Conservation (phyloP, 768 basidiomycete genomes). For the Termitomyces titanicus region DNA sequence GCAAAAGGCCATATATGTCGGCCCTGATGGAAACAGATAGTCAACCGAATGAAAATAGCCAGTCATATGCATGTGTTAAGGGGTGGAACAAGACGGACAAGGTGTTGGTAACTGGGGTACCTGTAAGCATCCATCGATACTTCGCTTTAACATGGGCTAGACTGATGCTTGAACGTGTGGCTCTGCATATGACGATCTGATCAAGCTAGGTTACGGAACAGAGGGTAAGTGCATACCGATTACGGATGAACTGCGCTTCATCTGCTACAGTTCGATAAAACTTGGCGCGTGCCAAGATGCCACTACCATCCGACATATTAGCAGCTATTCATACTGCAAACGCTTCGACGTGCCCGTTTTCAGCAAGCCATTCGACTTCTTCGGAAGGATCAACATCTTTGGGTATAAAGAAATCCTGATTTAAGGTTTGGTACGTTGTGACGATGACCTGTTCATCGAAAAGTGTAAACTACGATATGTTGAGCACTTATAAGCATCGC, state of each 20-base stretch:
- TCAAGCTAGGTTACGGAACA: not conserved
- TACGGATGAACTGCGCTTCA: conserved; percentile 77
- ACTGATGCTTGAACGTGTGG: conserved; percentile 54
- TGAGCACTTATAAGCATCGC: not conserved
- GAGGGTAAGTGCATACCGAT: conserved; percentile 34
- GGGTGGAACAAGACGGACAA: conserved; percentile 33
- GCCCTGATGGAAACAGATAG: conserved; percentile 33
- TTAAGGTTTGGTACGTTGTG: conserved; percentile 76
- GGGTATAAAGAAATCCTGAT: conserved; percentile 53
- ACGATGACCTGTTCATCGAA: conserved; percentile 50
- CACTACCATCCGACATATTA: conserved; percentile 30
- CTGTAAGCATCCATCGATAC: conserved; percentile 78
- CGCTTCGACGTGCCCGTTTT: conserved; percentile 42
- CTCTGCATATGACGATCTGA: conserved; percentile 25
- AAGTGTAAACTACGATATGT: not conserved
- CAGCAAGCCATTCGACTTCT: conserved; percentile 43
- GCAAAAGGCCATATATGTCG: conserved; percentile 67
- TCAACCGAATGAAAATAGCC: not conserved
- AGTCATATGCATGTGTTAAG: no score
- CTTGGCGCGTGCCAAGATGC: conserved; percentile 53
- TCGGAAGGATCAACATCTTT: conserved; percentile 42
- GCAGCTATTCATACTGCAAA: not conserved
- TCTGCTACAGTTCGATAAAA: conserved; percentile 76
- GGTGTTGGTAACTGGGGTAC: conserved; percentile 72
- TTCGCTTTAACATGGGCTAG: conserved; percentile 58